phyloP scores from a whole-genome alignment of 352 stramenopile species.

The Blastocystis sp. region DNA sequence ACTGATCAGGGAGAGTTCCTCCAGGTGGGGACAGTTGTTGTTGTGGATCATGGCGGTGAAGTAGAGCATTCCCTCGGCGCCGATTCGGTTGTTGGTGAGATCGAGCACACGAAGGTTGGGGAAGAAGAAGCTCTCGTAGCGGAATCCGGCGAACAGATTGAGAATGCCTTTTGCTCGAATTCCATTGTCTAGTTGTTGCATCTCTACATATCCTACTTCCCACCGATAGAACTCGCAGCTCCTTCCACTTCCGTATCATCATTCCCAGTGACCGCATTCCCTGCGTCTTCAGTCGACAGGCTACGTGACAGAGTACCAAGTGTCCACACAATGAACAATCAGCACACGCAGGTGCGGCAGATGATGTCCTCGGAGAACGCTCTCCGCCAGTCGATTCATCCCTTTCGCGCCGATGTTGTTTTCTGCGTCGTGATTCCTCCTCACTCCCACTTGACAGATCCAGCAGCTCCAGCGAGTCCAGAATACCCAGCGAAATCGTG shows the following conservation, averaged over 20 bases:
- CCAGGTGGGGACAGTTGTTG: conserved; percentile 32
- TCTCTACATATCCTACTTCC: background rate
- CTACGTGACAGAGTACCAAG: background rate
- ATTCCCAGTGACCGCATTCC: conserved; percentile 15
- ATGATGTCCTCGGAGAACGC: conserved; percentile 17
- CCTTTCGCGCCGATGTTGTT: conserved; percentile 23
- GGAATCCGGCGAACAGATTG: conserved; percentile 18
- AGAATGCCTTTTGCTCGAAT: conserved; percentile 1
- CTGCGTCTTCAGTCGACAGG: background rate
- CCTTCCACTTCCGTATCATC: background rate
- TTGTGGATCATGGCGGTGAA: conserved; percentile 32
- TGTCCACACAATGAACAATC: conserved; percentile 13
- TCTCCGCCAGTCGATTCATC: background rate
- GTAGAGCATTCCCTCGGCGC: background rate
- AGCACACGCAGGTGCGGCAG: background rate
- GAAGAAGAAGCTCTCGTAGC: conserved; percentile 6
- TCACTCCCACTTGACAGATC: background rate
- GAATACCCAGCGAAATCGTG: conserved; percentile 1
- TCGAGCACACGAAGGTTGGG: conserved; percentile 11
- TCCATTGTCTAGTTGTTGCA: background rate
- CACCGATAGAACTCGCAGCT: background rate
- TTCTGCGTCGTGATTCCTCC: background rate
- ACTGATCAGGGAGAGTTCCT: conserved; percentile 39
- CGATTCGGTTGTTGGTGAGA: conserved; percentile 42
- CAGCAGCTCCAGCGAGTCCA: conserved; percentile 8